These are phyloP conservation scores for Globisporangium irregulare DNA, from an alignment of 352 stramenopile genomes.

Conservation along the genomic window DNA sequence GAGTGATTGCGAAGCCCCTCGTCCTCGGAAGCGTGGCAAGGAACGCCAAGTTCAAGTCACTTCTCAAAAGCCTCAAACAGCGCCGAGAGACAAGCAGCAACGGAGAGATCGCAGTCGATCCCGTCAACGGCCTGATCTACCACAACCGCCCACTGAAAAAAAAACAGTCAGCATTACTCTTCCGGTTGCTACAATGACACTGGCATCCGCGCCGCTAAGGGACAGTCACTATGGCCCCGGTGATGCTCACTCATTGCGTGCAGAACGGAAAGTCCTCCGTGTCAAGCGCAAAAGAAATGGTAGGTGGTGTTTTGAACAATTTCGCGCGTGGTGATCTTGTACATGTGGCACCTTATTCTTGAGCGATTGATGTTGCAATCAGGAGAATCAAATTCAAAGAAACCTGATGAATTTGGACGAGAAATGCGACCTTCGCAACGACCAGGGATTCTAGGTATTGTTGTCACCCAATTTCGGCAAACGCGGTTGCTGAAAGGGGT, in stretches of 20 bases:
- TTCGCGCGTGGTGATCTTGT: not conserved
- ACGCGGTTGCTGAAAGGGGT: not conserved
- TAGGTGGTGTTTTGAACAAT: not conserved
- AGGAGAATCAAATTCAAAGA: slow-evolving; percentile 6
- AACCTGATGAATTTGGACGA: not conserved
- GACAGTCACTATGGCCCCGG: not conserved
- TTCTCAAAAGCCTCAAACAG: not conserved
- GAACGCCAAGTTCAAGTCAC: slow-evolving; percentile 18
- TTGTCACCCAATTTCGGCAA: not conserved
- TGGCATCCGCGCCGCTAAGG: not conserved
- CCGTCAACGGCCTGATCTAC: slow-evolving; percentile 4
- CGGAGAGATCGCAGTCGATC: slow-evolving; percentile 15
- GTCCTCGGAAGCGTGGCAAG: slow-evolving; percentile 8
- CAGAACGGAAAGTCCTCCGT: slow-evolving; percentile 2
- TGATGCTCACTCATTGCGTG: not conserved
- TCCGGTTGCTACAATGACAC: not conserved
- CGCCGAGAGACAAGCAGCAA: slow-evolving; percentile 5
- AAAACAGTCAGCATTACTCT: not conserved
- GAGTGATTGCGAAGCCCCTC: slow-evolving; percentile 7
- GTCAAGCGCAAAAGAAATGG: slow-evolving; percentile 13
- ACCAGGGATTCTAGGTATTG: slow-evolving; percentile 12
- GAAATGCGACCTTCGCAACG: not conserved
- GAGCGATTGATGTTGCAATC: not conserved
- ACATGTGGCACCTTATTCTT: not conserved
- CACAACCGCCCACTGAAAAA: slow-evolving; percentile 1